Base-by-base conservation (phyloP, 2,329 filamentous ascomycete genomes). In the Aspergillus pseudoglaucus region DNA sequence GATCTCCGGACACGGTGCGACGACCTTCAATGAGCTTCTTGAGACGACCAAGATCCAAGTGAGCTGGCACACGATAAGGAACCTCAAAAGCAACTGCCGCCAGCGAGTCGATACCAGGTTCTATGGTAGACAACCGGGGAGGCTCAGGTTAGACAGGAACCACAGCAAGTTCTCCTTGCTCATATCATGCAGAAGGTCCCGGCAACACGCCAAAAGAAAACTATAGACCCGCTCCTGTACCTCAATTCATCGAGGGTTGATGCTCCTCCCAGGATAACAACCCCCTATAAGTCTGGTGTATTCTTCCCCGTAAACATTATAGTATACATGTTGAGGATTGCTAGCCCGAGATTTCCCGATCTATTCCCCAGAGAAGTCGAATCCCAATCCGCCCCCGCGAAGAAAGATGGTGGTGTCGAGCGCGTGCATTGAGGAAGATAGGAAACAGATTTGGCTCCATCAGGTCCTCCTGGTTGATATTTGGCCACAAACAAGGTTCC, bases 371-470 rank as follows among this genome's bases (percentile, higher is more conserved):
- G 33, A 43, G 59, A 54, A 3, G 57, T 64, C 6, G 60, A 55
- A 3, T 66, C 64, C 9, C 59, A 51, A 52, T 83, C 79, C 0
- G 69, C 67, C 0, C 57, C 64, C 0, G 75, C 74, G 53, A 83
- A 84, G 0, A 58, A 51, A 6, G 65, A 58, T 0, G 22, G 79
- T 0, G 56, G 47, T 79, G 56, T 0, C 75, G 70, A 4, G 69
- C 78, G 6, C 80, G 69, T 0, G 77, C 61, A 47, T 80, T 78
- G 9, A 84, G 58, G 17, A 83, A 64, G 6, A 83, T 59, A 0
- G 71, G 66, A 7, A 84, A 55, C 0, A 62, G 49, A 42, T 72
- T 75, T 0, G 70, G 59, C 18, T 72, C 65, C 0, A 56, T 45
- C 22, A 22, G 22, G 6, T 22, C 22, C 22, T 5, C 22, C 0